phyloP scores from a whole-genome alignment of 768 basidiomycete species.

The Rhodosporidiobolus odoratus region DNA sequence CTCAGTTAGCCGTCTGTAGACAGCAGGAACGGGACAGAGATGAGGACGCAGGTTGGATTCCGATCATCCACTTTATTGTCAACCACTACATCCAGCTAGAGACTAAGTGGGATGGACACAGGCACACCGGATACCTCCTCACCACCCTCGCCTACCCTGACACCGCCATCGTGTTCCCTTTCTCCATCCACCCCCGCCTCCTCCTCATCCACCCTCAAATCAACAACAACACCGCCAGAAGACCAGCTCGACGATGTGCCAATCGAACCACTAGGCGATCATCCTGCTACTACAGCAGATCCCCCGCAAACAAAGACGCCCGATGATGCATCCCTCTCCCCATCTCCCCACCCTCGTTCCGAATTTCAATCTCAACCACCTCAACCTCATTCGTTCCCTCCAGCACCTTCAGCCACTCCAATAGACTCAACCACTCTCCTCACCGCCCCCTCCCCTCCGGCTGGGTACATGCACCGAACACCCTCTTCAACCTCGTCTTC shows the following conservation, averaged over 20 bases:
- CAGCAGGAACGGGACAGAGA: constrained; percentile 56
- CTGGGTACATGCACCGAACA: neutral
- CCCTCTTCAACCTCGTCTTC: neutral
- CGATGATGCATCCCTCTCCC: constrained; percentile 44
- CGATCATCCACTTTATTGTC: no score
- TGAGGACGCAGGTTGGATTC: no score
- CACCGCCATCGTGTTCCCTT: neutral
- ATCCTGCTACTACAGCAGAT: neutral
- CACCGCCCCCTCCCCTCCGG: neutral
- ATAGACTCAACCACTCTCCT: neutral
- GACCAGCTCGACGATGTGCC: neutral
- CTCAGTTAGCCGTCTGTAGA: no score
- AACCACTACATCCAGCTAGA: no score
- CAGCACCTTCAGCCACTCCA: neutral
- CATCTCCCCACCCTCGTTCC: neutral
- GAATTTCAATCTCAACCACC: neutral
- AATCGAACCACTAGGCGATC: neutral
- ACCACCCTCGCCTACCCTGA: no score
- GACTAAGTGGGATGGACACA: no score
- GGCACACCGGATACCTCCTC: no score
- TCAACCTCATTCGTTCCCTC: neutral
- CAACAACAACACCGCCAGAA: no score
- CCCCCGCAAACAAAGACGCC: neutral
- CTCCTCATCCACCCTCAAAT: no score
- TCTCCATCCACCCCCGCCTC: neutral